A percentile compares a stretch with the other conserved stretches of the same genome.
Conservation (phyloP, 495 filamentous ascomycete genomes). For the Neurospora pannonica region DNA sequence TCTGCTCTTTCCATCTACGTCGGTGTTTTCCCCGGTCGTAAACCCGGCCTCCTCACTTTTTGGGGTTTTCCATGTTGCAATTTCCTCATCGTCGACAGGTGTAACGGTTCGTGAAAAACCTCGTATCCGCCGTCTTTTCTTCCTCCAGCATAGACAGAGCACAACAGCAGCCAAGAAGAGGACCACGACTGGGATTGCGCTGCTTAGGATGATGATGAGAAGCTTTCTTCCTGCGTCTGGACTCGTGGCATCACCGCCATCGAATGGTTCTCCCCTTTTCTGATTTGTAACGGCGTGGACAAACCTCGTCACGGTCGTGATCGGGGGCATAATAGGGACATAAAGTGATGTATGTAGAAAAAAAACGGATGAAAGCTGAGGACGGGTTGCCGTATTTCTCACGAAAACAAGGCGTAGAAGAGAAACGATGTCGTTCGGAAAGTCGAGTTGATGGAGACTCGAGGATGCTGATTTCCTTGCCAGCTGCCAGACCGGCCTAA, state of each 20-base stretch:
- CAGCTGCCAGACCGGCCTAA: neutral
- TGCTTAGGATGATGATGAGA: slow-evolving; percentile 34
- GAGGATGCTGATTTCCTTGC: neutral
- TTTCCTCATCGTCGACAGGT: slow-evolving; percentile 44
- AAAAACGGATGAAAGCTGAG: neutral
- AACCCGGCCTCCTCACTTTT: slow-evolving; percentile 13
- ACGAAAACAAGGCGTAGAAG: neutral
- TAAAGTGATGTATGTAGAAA: neutral
- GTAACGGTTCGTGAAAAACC: slow-evolving; percentile 35
- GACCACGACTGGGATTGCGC: slow-evolving; percentile 28
- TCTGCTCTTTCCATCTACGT: slow-evolving; percentile 11
- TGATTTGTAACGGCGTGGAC: neutral
- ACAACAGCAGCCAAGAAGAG: slow-evolving; percentile 23
- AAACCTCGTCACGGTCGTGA: neutral
- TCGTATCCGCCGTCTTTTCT: slow-evolving; percentile 22
- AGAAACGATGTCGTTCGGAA: neutral
- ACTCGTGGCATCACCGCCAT: neutral
- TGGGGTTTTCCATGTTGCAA: slow-evolving; percentile 39
- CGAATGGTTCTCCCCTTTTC: neutral
- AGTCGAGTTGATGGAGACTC: neutral
- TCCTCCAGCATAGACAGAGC: slow-evolving; percentile 22
- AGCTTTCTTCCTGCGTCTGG: neutral
- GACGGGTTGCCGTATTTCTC: neutral
- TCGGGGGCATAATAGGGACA: neutral
- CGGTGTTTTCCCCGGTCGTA: slow-evolving; percentile 9